Base-by-base conservation (phyloP, 2,329 filamentous ascomycete genomes). In the Paraphaeosphaeria sporulosa region DNA sequence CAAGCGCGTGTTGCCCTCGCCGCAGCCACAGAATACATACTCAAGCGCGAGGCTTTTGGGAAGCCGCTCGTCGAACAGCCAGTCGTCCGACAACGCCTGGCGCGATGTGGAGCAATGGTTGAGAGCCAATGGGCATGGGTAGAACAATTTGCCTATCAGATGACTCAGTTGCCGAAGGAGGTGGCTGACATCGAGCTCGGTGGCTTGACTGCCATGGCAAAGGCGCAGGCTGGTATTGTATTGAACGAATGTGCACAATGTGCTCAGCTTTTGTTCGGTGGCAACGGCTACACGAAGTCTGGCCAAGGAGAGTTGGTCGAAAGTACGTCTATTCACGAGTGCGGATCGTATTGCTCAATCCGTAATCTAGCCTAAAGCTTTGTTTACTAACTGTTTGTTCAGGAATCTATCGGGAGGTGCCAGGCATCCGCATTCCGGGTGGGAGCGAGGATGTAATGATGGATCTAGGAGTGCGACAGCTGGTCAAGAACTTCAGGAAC, bases 361-460 rank as follows among this genome's bases (percentile, higher is more conserved):
- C 21, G 13, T 21, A 7, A 10, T 36, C 5, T 19, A 5, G 6
- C 10, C 6, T 6, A n/a, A 19, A 38, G 25, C 8, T 19, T n/a
- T 9, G 6, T 30, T 36, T n/a, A 42, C 67, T 69, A 57, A 71
- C 54, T 55, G 23, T 21, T 42, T 17, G 25, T 21, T 23, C 23
- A 87, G 86, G 83, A 64, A 87, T 90, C 44, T 87, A 86, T 66
- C 82, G 87, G 25, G 88, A 91, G 69, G 87, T 90, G 0, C 86
- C 87, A 1, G 87, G 85, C 1, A 81, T 84, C 1, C 63, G 76
- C 17, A 88, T 90, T 47, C 88, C 88, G 0, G 90, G 90, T 53
- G 90, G 90, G 1, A 88, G 85, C 6, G 90, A 93, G 72, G 90
- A 93, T 72, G 89, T 93, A 1, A 82, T 92, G 79, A 79, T 91